These are phyloP conservation scores for Tetracladium marchalianum DNA, from an alignment of 495 filamentous ascomycete species.

Conservation along the genomic window DNA sequence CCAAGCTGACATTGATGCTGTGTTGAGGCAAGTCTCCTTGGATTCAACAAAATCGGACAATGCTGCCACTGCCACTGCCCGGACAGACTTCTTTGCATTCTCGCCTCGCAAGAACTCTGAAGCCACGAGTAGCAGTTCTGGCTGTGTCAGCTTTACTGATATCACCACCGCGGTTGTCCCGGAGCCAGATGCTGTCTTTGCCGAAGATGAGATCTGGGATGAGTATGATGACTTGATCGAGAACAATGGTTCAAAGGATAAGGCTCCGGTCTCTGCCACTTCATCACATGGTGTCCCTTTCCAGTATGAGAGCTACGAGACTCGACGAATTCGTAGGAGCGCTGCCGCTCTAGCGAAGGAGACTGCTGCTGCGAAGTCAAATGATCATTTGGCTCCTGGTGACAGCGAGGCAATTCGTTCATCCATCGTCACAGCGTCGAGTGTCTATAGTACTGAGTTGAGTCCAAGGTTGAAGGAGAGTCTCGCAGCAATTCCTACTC, in stretches of 20 bases:
- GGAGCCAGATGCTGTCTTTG: slow-evolving; percentile 42
- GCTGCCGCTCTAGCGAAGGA: slow-evolving; percentile 19
- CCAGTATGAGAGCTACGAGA: slow-evolving; percentile 30
- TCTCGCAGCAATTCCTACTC: slow-evolving; percentile 26
- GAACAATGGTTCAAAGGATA: slow-evolving; percentile 26
- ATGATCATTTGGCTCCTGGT: neutral
- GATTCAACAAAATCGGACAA: slow-evolving; percentile 8
- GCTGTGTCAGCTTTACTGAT: slow-evolving; percentile 27
- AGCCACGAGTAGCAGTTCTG: slow-evolving; percentile 58
- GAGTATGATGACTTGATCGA: slow-evolving; percentile 86
- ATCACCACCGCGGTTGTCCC: slow-evolving; percentile 53
- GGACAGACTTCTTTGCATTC: slow-evolving; percentile 53
- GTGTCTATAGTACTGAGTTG: slow-evolving; percentile 35
- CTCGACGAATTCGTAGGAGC: slow-evolving; percentile 20
- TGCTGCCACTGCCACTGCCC: slow-evolving; percentile 2
- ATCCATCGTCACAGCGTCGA: slow-evolving; percentile 12
- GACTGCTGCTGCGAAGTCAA: slow-evolving; percentile 4
- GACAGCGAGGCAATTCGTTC: neutral
- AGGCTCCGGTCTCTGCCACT: slow-evolving; percentile 37
- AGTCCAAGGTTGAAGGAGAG: slow-evolving; percentile 32
- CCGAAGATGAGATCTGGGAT: slow-evolving; percentile 86
- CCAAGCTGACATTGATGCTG: slow-evolving; percentile 2
- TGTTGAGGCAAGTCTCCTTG: neutral
- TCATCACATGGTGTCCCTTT: slow-evolving; percentile 35
- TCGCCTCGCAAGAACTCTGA: slow-evolving; percentile 62